These are phyloP conservation scores for Zizania latifolia DNA, from an alignment of 176 grass and related monocot species.

Conservation along the genomic window DNA sequence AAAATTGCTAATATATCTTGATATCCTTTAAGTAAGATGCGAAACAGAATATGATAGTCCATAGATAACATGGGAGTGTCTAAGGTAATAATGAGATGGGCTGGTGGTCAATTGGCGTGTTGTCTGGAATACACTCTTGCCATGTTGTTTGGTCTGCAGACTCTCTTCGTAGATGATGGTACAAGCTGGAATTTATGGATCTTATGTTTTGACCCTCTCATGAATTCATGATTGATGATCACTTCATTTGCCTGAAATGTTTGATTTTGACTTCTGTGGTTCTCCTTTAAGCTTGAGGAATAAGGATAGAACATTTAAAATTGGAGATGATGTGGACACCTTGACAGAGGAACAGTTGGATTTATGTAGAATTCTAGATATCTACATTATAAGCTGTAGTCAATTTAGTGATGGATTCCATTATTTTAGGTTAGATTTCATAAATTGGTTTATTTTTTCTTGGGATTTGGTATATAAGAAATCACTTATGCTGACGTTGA, in stretches of 20 bases:
- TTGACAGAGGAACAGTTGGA: not conserved
- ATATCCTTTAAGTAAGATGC: not conserved
- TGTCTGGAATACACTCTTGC: not conserved
- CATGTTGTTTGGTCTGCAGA: not conserved
- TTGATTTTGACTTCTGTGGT: not conserved
- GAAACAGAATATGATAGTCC: not conserved
- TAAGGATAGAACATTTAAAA: slow-evolving; percentile 10
- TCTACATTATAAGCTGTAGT: slow-evolving; percentile 1
- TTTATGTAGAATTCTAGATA: slow-evolving; percentile 1
- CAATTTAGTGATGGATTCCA: not conserved
- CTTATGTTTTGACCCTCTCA: not conserved
- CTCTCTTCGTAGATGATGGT: not conserved
- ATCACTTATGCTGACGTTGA: not conserved
- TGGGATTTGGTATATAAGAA: not conserved
- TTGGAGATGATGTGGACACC: slow-evolving; percentile 3
- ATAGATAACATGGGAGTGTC: not conserved
- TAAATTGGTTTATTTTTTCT: too few relatives aligned
- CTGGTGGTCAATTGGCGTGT: not conserved
- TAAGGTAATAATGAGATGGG: not conserved
- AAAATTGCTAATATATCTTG: not conserved
- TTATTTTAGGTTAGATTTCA: not conserved
- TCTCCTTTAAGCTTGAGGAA: slow-evolving; percentile 2
- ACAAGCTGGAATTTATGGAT: not conserved
- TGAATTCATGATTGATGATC: slow-evolving; percentile 17
- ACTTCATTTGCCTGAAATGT: slow-evolving; percentile 13